Evolutionary conservation across 2,329 filamentous ascomycete species (phyloP).

Genomic region (Zasmidium citrigriseum): DNA sequence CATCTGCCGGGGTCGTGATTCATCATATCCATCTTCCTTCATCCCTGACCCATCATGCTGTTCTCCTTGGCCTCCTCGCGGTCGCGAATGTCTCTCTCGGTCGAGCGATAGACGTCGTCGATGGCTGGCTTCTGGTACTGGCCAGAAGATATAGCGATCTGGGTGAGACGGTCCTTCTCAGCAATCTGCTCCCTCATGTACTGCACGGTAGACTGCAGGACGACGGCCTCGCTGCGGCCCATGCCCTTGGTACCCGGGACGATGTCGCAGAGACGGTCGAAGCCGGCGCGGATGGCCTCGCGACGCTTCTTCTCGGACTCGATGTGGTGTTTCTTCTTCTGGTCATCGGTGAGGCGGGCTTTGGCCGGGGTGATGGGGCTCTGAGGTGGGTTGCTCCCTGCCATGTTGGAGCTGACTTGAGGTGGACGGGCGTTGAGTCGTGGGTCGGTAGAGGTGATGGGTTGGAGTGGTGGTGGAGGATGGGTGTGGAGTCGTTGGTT

Average conservation of each 20-base stretch:
- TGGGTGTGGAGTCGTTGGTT: background rate
- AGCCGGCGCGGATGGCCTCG: slow-evolving; percentile 77
- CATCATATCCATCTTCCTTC: background rate
- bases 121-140: background rate
- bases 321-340: slow-evolving; percentile 75
- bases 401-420: slow-evolving; percentile 1
- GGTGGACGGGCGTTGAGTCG: no score
- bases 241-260: slow-evolving; percentile 82
- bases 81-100: slow-evolving; percentile 13
- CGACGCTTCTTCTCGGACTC: slow-evolving; percentile 68
- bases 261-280: slow-evolving; percentile 76
- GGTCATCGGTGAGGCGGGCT: slow-evolving; percentile 66
- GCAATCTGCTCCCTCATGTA: slow-evolving; percentile 45
- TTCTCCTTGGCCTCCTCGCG: background rate
- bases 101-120: slow-evolving; percentile 15
- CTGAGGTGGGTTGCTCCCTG: slow-evolving; percentile 1
- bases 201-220: slow-evolving; percentile 62
- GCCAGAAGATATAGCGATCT: slow-evolving; percentile 30
- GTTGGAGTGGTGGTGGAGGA: background rate
- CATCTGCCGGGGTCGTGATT: background rate
- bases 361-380: slow-evolving; percentile 39
- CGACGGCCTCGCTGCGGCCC: slow-evolving; percentile 79
- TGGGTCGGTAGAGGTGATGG: background rate
- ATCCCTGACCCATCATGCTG: background rate
- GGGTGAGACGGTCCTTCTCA: slow-evolving; percentile 38